phyloP scores from a whole-genome alignment of 2,329 filamentous ascomycete species.

The Aspergillus jensenii region DNA sequence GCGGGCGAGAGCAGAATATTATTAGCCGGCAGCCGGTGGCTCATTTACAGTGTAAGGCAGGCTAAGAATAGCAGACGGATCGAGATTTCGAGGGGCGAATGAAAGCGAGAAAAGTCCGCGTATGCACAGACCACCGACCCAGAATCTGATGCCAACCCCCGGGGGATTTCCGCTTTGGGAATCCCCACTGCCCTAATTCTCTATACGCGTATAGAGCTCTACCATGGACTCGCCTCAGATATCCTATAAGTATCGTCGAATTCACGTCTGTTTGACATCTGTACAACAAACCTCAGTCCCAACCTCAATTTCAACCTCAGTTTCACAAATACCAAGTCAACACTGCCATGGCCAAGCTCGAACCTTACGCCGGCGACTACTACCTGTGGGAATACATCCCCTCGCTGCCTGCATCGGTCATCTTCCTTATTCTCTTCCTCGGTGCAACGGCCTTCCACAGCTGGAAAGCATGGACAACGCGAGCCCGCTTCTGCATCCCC shows the following conservation, averaged over 20 bases:
- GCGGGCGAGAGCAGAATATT: neutral
- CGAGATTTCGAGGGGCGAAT: neutral
- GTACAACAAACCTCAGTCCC: too few relatives aligned
- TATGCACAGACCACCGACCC: constrained; percentile 19
- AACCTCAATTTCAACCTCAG: too few relatives aligned
- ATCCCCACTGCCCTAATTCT: neutral
- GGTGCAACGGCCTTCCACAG: constrained; percentile 22
- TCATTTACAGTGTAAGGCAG: too few relatives aligned
- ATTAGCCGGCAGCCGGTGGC: neutral
- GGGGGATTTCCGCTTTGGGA: too few relatives aligned
- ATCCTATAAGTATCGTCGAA: neutral
- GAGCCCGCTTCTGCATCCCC: constrained; percentile 31
- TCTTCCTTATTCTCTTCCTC: constrained; percentile 31
- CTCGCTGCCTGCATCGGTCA: constrained; percentile 22
- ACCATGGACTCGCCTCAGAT: neutral
- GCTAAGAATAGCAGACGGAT: neutral
- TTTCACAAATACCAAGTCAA: too few relatives aligned
- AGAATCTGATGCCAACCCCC: too few relatives aligned
- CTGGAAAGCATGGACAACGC: constrained; percentile 28
- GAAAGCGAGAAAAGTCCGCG: constrained; percentile 9
- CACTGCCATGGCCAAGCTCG: constrained; percentile 18
- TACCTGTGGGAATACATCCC: constrained; percentile 31
- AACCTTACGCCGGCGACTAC: constrained; percentile 18
- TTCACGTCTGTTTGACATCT: too few relatives aligned
- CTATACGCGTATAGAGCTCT: constrained; percentile 14